phyloP scores from a whole-genome alignment of 1,284 basidiomycete genomes.

The Puccinia polysora region DNA sequence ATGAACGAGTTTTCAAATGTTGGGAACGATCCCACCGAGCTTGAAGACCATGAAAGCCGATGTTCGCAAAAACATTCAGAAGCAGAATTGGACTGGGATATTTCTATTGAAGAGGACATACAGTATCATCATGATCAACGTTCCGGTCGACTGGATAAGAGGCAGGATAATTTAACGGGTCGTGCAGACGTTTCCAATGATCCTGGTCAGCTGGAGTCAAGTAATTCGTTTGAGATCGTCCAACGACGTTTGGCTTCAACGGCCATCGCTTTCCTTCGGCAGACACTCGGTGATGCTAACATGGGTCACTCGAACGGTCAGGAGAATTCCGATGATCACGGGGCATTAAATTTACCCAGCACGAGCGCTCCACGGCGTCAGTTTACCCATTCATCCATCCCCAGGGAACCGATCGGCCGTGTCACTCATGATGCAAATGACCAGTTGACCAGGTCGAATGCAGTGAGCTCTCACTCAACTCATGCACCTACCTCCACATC shows the following conservation, averaged over 20 bases:
- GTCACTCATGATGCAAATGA: constrained; percentile 11
- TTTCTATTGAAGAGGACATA: constrained; percentile 20
- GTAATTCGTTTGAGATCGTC: constrained; percentile 14
- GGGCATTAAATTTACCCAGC: neutral
- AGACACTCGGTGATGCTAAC: constrained; percentile 26
- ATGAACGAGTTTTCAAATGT: too few species aligned
- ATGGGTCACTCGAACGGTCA: neutral
- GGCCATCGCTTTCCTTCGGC: constrained; percentile 40
- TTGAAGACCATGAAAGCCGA: neutral
- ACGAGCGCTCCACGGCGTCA: constrained; percentile 19
- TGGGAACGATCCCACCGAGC: neutral
- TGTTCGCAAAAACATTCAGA: constrained; percentile 4
- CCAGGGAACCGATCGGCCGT: constrained; percentile 11
- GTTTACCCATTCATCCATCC: constrained; percentile 29
- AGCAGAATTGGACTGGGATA: constrained; percentile 27
- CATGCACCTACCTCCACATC: constrained; percentile 14
- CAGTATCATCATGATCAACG: neutral
- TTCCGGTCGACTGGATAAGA: neutral
- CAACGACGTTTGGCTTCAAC: constrained; percentile 27
- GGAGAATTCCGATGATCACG: constrained; percentile 15
- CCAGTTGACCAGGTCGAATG: constrained; percentile 4
- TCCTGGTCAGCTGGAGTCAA: neutral
- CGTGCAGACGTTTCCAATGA: neutral
- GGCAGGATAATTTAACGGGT: neutral
- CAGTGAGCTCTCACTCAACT: constrained; percentile 8